Conservation (phyloP, 345 rosid genomes). For the Eutrema yunnanense region DNA sequence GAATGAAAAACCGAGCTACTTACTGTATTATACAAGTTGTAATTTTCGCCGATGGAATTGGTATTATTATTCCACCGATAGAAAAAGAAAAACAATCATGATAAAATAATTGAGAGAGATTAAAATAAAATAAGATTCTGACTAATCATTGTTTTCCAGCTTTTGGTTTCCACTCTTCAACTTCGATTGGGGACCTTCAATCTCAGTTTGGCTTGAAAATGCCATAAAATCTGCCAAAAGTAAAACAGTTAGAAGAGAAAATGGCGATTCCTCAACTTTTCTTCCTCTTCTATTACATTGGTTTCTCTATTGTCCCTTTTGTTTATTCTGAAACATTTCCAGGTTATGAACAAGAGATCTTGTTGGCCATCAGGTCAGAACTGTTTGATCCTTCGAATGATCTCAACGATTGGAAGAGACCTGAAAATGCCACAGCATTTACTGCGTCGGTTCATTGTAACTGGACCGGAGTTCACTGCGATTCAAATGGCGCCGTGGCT, state of each 20-base stretch:
- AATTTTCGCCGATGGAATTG: background rate
- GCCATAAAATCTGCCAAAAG: slow-evolving; percentile 29
- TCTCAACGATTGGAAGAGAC: slow-evolving; percentile 55
- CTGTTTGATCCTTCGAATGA: slow-evolving; percentile 49
- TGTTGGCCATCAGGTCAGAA: slow-evolving; percentile 52
- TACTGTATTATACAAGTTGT: background rate
- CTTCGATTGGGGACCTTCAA: slow-evolving; percentile 18
- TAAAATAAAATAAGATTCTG: slow-evolving; percentile 15
- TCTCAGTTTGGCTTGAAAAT: slow-evolving; percentile 36
- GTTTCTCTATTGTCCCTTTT: slow-evolving; percentile 39
- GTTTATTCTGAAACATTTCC: slow-evolving; percentile 27
- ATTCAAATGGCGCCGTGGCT: slow-evolving; percentile 50
- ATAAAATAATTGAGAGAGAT: slow-evolving; percentile 23
- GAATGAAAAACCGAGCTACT: background rate
- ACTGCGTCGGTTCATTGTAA: slow-evolving; percentile 40
- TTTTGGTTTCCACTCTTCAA: slow-evolving; percentile 16
- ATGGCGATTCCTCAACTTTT: slow-evolving; percentile 36
- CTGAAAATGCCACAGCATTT: slow-evolving; percentile 17
- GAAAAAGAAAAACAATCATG: slow-evolving; percentile 21
- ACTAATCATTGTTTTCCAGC: slow-evolving; percentile 24
- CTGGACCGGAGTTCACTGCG: slow-evolving; percentile 78
- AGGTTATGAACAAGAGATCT: slow-evolving; percentile 40
- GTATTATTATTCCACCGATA: slow-evolving; percentile 12
- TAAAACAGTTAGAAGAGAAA: slow-evolving; percentile 21
- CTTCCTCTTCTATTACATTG: slow-evolving; percentile 44